Base-by-base conservation (phyloP, 345 rosid species). In the Populus nigra region DNA sequence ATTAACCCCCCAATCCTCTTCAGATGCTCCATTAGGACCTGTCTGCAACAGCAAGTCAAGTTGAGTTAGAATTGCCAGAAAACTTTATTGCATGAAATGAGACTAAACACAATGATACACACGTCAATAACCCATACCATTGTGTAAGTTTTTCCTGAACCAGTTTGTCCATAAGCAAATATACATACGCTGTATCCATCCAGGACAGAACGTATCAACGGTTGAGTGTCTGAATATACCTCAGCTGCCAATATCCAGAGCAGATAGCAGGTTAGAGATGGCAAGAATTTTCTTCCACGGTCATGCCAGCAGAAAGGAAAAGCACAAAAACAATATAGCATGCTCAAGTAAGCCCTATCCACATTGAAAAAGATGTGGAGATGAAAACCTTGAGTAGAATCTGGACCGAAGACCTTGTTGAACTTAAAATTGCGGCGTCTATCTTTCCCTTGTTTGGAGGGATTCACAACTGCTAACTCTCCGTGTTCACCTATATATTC, bases 101-200 rank as follows among this genome's bases (percentile, higher is more conserved):
- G 73, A 78, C 38, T 59, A 38, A 66, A 77, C 13, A 39, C 17
- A 39, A 2, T 17, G n/a, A 50, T 3, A 16, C 6, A 15, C 8
- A 1, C 7, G 67, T 38, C 18, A 31, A 55, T 39, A 33, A 25
- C 72, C 36, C 71, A 5, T 84, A 95, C 99, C 99, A 93, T 95
- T 8, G 98, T 95, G 82, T 92, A 86, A 6, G 99, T 95, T 83
- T 95, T 95, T 22, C 99, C 99, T 0, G 98, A 95, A 77, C 99
- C 98, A 47, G 99, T 95, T 86, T 95, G 99, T n/a, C 99, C 99
- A 70, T 95, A 95, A 53, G 99, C 99, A 85, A 95, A 93, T 81
- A 96, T 93, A 77, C 99, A 93, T 3, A 90, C 98, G 73, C 89
- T 91, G 76, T 86, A 93, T 23, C 99, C 99, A 86, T 95, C 98